These are phyloP conservation scores for Halophytophthora polymorphica DNA, from an alignment of 352 stramenopile genomes.

Conservation along the genomic window DNA sequence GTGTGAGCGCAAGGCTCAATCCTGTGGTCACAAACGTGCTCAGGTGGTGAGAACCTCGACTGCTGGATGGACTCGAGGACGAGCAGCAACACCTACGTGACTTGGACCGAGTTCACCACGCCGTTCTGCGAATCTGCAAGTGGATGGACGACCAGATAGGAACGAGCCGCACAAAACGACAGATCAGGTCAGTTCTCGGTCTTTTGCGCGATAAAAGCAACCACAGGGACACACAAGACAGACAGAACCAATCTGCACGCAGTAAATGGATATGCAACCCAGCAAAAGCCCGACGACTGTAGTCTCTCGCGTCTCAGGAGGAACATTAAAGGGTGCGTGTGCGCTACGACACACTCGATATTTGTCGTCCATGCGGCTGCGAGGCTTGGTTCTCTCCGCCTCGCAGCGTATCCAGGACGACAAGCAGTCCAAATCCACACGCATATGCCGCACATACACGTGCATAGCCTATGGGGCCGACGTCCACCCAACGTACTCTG, in stretches of 20 bases:
- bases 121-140: slow-evolving; percentile 37
- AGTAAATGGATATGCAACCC: slow-evolving; percentile 20
- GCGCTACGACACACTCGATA: slow-evolving; percentile 21
- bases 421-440: slow-evolving; percentile 14
- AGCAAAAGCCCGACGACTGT: slow-evolving; percentile 17
- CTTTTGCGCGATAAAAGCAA: slow-evolving; percentile 5
- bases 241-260: background rate
- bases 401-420: slow-evolving; percentile 60
- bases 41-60: background rate
- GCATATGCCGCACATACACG: slow-evolving; percentile 11
- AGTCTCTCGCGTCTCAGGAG: slow-evolving; percentile 26
- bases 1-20: slow-evolving; percentile 87
- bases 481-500: slow-evolving; percentile 48
- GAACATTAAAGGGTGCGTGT: slow-evolving; percentile 16
- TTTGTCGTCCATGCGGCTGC: slow-evolving; percentile 55
- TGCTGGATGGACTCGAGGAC: background rate
- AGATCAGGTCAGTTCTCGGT: background rate
- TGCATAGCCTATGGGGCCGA: slow-evolving; percentile 6
- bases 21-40: slow-evolving; percentile 13
- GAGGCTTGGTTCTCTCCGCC: slow-evolving; percentile 30
- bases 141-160: too few relatives aligned
- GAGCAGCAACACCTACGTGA: slow-evolving; percentile 34
- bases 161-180: background rate
- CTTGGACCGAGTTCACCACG: slow-evolving; percentile 42
- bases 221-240: background rate